Conservation (phyloP, 495 filamentous ascomycete genomes). For the Neurospora terricola region DNA sequence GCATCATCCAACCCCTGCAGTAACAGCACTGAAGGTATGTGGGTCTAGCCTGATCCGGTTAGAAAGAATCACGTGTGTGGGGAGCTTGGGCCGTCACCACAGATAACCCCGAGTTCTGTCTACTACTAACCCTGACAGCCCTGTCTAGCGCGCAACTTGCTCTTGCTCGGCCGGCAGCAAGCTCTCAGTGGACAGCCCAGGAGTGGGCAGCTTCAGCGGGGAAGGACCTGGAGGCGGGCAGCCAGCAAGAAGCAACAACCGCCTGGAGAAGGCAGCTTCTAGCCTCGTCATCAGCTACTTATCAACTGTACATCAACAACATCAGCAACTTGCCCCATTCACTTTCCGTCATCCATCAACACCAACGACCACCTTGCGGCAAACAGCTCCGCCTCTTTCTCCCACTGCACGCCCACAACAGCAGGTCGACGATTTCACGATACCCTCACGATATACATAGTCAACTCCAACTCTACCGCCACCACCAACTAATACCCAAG, state of each 20-base stretch:
- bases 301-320: constrained; percentile 8
- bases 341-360: not conserved
- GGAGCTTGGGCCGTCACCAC: constrained; percentile 20
- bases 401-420: not conserved
- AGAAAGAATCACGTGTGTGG: constrained; percentile 15
- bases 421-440: not conserved
- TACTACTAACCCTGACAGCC: not conserved
- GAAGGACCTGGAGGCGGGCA: not conserved
- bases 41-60: constrained; percentile 1
- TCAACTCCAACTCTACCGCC: not conserved
- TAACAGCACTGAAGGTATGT: not conserved
- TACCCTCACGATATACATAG: not conserved
- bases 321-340: constrained; percentile 1
- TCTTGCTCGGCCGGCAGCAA: not conserved
- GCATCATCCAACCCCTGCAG: constrained; percentile 5
- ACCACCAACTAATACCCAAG: not conserved
- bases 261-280: constrained; percentile 25
- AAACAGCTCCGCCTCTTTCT: not conserved
- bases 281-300: constrained; percentile 36
- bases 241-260: not conserved
- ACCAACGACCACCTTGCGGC: not conserved
- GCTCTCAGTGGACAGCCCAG: not conserved
- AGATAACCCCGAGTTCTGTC: not conserved
- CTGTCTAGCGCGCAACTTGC: constrained; percentile 1
- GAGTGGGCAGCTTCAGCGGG: not conserved